Percentiles rank a stretch among this genome's conserved stretches.
phyloP scores from a whole-genome alignment of 306 rosid genomes.

The Casuarina equisetifolia region DNA sequence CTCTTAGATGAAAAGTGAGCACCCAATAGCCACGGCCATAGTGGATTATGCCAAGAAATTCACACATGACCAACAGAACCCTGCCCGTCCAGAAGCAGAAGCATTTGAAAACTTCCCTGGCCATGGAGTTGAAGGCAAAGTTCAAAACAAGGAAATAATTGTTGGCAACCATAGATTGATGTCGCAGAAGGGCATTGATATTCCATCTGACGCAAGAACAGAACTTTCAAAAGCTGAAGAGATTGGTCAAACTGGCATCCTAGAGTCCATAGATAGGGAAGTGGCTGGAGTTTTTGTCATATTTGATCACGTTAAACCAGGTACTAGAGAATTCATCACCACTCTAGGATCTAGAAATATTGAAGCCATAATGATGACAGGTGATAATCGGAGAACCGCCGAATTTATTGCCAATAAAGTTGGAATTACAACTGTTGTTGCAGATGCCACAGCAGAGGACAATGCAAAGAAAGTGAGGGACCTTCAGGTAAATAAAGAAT shows the following conservation, averaged over 20 bases:
- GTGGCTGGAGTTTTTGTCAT: slow-evolving; percentile 59
- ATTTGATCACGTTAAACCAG: slow-evolving; percentile 73
- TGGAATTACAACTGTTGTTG: no score
- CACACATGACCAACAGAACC: slow-evolving; percentile 45
- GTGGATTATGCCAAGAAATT: slow-evolving; percentile 63
- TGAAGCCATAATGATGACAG: slow-evolving; percentile 32
- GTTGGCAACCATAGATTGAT: slow-evolving; percentile 75
- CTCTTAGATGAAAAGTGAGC: no score
- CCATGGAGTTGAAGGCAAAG: slow-evolving; percentile 65
- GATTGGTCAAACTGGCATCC: slow-evolving; percentile 64
- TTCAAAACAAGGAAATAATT: slow-evolving; percentile 49
- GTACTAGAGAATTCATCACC: slow-evolving; percentile 58
- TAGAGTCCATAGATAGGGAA: neutral
- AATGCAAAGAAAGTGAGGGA: no score
- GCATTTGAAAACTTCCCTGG: slow-evolving; percentile 64
- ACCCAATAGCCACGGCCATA: neutral
- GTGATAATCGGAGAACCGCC: no score
- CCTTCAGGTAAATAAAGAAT: no score
- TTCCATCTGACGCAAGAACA: slow-evolving; percentile 51
- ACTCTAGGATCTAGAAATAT: slow-evolving; percentile 68
- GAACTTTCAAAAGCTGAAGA: slow-evolving; percentile 55
- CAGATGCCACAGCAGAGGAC: no score
- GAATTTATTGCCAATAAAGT: no score
- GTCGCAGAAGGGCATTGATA: slow-evolving; percentile 40
- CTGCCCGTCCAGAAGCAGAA: slow-evolving; percentile 57